These are phyloP conservation scores for Chaetomium fimeti DNA, from an alignment of 495 filamentous ascomycete genomes.

Conservation along the genomic window DNA sequence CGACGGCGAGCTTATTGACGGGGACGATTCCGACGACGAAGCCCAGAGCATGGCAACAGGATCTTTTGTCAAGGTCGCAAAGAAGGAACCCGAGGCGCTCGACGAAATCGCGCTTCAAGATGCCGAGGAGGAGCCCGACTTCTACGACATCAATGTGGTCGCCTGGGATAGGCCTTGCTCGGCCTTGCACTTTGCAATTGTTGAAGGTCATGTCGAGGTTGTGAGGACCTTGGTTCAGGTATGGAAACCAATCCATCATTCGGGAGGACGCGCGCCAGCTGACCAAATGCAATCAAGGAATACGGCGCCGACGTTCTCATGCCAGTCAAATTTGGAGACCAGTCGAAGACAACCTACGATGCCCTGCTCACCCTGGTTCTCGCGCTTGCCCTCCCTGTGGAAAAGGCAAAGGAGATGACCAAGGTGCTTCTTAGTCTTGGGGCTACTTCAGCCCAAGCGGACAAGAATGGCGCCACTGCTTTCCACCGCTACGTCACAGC, in stretches of 20 bases:
- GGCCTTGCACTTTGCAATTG: conserved; percentile 73
- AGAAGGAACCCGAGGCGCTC: conserved; percentile 34
- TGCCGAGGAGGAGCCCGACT: conserved; percentile 65
- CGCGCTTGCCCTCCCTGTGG: conserved; percentile 54
- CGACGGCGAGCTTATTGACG: conserved; percentile 42
- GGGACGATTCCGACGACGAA: conserved; percentile 46
- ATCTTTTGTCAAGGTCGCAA: conserved; percentile 66
- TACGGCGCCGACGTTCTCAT: conserved; percentile 72
- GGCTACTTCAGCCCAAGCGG: conserved; percentile 70
- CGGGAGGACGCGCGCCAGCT: neutral
- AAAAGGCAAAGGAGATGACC: conserved; percentile 60
- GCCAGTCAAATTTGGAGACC: conserved; percentile 60
- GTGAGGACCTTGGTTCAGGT: conserved; percentile 65
- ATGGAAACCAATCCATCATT: conserved; percentile 2
- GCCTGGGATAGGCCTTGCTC: conserved; percentile 73
- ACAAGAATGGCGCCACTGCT: conserved; percentile 56
- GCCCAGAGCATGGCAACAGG: conserved; percentile 54
- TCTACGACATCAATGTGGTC: conserved; percentile 71
- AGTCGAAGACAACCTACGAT: conserved; percentile 45
- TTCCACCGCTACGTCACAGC: conserved; percentile 57
- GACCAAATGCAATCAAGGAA: conserved; percentile 31
- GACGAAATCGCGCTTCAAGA: conserved; percentile 47
- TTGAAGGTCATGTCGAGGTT: conserved; percentile 63
- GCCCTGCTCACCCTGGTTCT: conserved; percentile 67
- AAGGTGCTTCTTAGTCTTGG: conserved; percentile 64